Percentiles rank a stretch among this genome's conserved stretches.
These are phyloP conservation scores for Aspergillus sp. DNA, from an alignment of 2,329 filamentous ascomycete genomes.

Conservation along the genomic window DNA sequence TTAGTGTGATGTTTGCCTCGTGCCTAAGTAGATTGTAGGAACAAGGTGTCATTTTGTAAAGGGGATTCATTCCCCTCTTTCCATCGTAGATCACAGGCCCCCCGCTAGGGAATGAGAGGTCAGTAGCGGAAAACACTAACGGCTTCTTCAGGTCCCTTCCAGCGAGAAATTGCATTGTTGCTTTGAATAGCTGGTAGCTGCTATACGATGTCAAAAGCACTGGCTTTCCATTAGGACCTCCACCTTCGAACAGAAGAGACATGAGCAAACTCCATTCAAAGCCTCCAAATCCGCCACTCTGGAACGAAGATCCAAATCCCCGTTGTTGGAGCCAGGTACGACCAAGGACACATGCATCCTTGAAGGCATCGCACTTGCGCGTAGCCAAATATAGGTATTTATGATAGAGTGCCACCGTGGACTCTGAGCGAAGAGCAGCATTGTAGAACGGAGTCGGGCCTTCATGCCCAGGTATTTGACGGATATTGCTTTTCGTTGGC, in stretches of 20 bases:
- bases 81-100: constrained; percentile 76
- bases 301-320: constrained; percentile 67
- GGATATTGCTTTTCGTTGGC: constrained; percentile 65
- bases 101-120: constrained; percentile 33
- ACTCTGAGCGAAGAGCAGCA: constrained; percentile 73
- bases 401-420: constrained; percentile 67
- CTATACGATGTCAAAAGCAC: constrained; percentile 76
- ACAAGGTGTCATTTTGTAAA: constrained; percentile 88
- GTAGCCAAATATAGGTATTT: constrained; percentile 67
- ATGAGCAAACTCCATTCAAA: constrained; percentile 86
- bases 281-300: constrained; percentile 79
- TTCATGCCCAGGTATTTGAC: constrained; percentile 45
- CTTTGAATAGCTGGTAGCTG: constrained; percentile 92
- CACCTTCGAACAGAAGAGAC: constrained; percentile 74
- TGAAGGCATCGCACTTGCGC: constrained; percentile 67
- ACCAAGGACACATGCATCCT: constrained; percentile 80
- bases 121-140: constrained; percentile 39
- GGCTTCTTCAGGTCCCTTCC: constrained; percentile 69
- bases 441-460: constrained; percentile 82
- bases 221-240: constrained; percentile 65
- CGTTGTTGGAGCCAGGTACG: constrained; percentile 86
- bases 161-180: constrained; percentile 79
- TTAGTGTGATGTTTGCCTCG: constrained; percentile 69
- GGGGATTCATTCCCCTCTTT: constrained; percentile 67
- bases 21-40: constrained; percentile 70